These are phyloP conservation scores for Lupinus albus DNA, from an alignment of 306 rosid genomes.

Conservation along the genomic window DNA sequence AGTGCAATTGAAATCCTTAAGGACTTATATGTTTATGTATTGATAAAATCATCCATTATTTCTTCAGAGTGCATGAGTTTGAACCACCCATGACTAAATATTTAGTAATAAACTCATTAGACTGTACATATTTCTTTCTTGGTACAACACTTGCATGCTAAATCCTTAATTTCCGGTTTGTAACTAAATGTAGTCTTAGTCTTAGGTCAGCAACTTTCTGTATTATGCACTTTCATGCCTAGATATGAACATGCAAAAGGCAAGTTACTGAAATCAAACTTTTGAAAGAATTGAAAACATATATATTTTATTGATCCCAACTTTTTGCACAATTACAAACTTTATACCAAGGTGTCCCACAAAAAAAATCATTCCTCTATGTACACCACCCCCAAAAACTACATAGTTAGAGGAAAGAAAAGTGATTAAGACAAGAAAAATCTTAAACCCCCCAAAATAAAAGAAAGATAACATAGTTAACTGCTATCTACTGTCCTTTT, in stretches of 20 bases:
- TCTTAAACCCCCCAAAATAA: slow-evolving; percentile 51
- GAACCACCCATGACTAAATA: no score
- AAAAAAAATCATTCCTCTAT: slow-evolving; percentile 55
- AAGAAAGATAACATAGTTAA: slow-evolving; percentile 52
- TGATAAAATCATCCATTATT: no score
- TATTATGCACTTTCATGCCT: slow-evolving; percentile 14
- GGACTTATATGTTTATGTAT: no score
- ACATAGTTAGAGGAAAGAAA: slow-evolving; percentile 43
- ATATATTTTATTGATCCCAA: slow-evolving; percentile 57
- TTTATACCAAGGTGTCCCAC: slow-evolving; percentile 66
- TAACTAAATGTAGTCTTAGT: no score
- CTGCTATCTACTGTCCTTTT: slow-evolving; percentile 55
- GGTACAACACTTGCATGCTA: no score
- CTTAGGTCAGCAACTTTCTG: background rate
- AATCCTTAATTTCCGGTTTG: no score
- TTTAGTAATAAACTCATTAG: no score
- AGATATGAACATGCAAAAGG: background rate
- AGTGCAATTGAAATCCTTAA: no score
- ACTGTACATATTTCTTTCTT: no score
- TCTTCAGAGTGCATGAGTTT: no score
- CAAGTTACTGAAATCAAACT: slow-evolving; percentile 22
- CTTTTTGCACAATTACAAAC: slow-evolving; percentile 56
- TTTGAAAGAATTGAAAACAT: slow-evolving; percentile 59
- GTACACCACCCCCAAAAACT: slow-evolving; percentile 73
- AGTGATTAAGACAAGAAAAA: slow-evolving; percentile 42